Conservation (phyloP, 1,139 yeast genomes). For the Suhomyces panamericanus region DNA sequence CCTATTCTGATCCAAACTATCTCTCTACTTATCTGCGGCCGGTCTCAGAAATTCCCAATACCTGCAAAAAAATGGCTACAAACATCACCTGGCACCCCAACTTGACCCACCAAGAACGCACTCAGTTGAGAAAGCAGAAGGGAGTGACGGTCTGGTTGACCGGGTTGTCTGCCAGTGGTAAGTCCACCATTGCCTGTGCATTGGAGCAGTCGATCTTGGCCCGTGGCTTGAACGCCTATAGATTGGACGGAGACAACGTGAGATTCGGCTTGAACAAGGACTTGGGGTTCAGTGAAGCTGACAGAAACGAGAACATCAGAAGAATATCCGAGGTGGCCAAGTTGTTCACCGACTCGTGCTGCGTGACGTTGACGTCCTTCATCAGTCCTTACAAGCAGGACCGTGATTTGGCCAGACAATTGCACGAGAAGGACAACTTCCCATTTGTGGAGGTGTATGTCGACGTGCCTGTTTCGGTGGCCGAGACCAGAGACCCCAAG, state of each 20-base stretch:
- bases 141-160: conserved; percentile 96
- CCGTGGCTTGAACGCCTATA: conserved; percentile 69
- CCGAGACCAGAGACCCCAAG: conserved; percentile 96
- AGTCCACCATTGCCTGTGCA: conserved; percentile 93
- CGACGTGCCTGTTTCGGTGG: conserved; percentile 90
- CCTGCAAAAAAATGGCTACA: conserved; percentile 68
- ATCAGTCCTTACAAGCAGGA: conserved; percentile 88
- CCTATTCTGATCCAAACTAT: background rate
- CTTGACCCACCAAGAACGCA: conserved; percentile 79
- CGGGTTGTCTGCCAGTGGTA: conserved; percentile 93
- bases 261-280: conserved; percentile 94
- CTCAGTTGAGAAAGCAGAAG: conserved; percentile 66
- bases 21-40: conserved; percentile 1
- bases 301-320: conserved; percentile 91
- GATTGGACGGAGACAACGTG: conserved; percentile 93
- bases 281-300: conserved; percentile 86
- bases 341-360: conserved; percentile 86
- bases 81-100: conserved; percentile 96
- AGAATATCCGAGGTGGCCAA: conserved; percentile 91
- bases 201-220: conserved; percentile 78
- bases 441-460: conserved; percentile 90
- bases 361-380: conserved; percentile 83
- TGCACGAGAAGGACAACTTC: conserved; percentile 71
- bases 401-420: conserved; percentile 79
- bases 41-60: background rate